These are phyloP conservation scores for Davidsoniella australis DNA, from an alignment of 2,329 filamentous ascomycete species.

Conservation along the genomic window DNA sequence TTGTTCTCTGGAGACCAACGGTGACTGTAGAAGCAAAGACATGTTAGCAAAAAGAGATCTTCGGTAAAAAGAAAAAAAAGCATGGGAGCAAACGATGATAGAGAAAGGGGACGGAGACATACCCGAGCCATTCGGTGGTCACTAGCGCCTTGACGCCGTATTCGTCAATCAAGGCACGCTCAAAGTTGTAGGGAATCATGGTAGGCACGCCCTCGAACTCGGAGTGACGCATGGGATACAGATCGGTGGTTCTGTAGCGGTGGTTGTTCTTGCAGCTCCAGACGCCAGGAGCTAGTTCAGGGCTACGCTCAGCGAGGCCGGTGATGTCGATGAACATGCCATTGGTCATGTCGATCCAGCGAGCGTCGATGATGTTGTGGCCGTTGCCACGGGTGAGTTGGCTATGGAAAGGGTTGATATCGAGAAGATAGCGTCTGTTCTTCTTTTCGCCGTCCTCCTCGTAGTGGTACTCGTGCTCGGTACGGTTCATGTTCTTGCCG, in stretches of 20 bases:
- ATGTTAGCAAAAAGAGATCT: slow-evolving; percentile 1
- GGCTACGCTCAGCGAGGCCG: slow-evolving; percentile 51
- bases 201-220: slow-evolving; percentile 59
- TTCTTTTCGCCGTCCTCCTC: slow-evolving; percentile 26
- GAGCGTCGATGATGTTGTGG: slow-evolving; percentile 64
- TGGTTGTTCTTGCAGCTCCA: slow-evolving; percentile 74
- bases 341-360: slow-evolving; percentile 63
- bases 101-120: slow-evolving; percentile 19
- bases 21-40: slow-evolving; percentile 28
- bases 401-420: slow-evolving; percentile 55
- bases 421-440: slow-evolving; percentile 46
- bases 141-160: slow-evolving; percentile 46
- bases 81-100: slow-evolving; percentile 2
- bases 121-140: slow-evolving; percentile 44
- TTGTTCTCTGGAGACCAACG: slow-evolving; percentile 39
- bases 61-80: not conserved
- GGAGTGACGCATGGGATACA: slow-evolving; percentile 59
- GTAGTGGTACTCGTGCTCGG: slow-evolving; percentile 39
- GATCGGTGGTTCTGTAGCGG: slow-evolving; percentile 48
- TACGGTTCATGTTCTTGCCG: slow-evolving; percentile 50
- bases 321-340: slow-evolving; percentile 78
- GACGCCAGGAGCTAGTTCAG: slow-evolving; percentile 39
- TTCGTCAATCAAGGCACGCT: slow-evolving; percentile 47
- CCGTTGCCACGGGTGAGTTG: slow-evolving; percentile 47
- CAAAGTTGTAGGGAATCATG: slow-evolving; percentile 51